Percentiles rank a stretch among this genome's conserved stretches.
These are phyloP conservation scores for Pleodorina starrii DNA, from an alignment of 139 green algal species.

Conservation along the genomic window DNA sequence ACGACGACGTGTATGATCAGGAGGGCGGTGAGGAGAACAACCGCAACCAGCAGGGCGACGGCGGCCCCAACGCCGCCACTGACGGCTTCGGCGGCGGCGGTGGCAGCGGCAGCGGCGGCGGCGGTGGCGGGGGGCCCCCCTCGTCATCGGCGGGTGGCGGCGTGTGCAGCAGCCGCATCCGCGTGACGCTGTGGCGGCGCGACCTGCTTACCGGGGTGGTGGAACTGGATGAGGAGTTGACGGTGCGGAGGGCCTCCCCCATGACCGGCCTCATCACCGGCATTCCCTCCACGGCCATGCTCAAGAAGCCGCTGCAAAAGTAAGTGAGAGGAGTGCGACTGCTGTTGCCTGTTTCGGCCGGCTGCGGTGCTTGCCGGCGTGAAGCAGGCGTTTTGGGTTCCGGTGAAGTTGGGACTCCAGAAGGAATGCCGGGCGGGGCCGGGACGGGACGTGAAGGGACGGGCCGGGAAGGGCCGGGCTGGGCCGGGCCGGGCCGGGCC, in stretches of 20 bases:
- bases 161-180: background rate
- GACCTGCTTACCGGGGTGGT: constrained; percentile 43
- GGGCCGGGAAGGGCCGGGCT: too few species aligned
- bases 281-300: background rate
- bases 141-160: background rate
- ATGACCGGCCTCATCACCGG: constrained; percentile 28
- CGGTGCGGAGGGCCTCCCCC: background rate
- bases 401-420: too few species aligned
- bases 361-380: too few species aligned
- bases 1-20: background rate
- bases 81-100: background rate
- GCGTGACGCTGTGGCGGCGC: constrained; percentile 34
- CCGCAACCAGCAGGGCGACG: too few species aligned
- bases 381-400: too few species aligned
- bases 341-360: too few species aligned
- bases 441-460: too few species aligned
- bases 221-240: constrained; percentile 16
- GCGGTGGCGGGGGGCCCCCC: background rate
- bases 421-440: too few species aligned
- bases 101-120: background rate
- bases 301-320: constrained; percentile 14
- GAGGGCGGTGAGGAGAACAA: background rate
- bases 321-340: too few species aligned
- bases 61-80: too few species aligned
- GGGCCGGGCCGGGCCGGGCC: too few species aligned